Conservation (phyloP, 2,329 filamentous ascomycete species). For the Colletotrichum viniferum region DNA sequence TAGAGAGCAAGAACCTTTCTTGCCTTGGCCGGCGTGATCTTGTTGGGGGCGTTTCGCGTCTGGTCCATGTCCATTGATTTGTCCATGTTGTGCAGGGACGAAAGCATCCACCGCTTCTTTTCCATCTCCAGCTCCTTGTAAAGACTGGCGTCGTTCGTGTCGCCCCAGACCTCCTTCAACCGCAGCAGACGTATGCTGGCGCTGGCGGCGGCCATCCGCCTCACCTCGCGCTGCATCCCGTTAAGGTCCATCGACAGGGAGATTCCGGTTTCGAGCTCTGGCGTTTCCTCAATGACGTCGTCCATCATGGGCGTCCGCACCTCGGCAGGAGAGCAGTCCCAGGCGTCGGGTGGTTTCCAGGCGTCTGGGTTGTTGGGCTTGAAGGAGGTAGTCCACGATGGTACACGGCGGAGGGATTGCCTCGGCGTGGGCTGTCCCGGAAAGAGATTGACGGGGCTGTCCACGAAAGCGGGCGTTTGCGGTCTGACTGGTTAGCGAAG, state of each 20-base stretch:
- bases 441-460: slow-evolving; percentile 21
- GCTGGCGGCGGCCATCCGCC: slow-evolving; percentile 58
- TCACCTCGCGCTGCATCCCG: slow-evolving; percentile 56
- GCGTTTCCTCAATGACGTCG: slow-evolving; percentile 23
- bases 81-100: slow-evolving; percentile 54
- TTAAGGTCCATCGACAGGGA: slow-evolving; percentile 26
- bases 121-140: slow-evolving; percentile 58
- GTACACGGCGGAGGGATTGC: slow-evolving; percentile 4
- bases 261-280: slow-evolving; percentile 27
- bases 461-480: background rate
- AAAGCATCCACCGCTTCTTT: slow-evolving; percentile 67
- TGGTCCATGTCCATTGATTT: slow-evolving; percentile 30
- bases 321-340: slow-evolving; percentile 39
- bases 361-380: slow-evolving; percentile 41
- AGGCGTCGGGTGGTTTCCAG: slow-evolving; percentile 51
- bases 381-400: slow-evolving; percentile 27
- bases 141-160: slow-evolving; percentile 47
- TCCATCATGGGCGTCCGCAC: slow-evolving; percentile 21
- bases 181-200: slow-evolving; percentile 57
- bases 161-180: slow-evolving; percentile 56
- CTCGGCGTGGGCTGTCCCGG: slow-evolving; percentile 2
- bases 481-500: slow-evolving; percentile 1
- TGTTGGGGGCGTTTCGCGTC: slow-evolving; percentile 1
- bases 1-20: slow-evolving; percentile 53
- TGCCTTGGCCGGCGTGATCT: slow-evolving; percentile 23